phyloP scores from a whole-genome alignment of 164 flowering plant species.

The Chimonanthus praecox region DNA sequence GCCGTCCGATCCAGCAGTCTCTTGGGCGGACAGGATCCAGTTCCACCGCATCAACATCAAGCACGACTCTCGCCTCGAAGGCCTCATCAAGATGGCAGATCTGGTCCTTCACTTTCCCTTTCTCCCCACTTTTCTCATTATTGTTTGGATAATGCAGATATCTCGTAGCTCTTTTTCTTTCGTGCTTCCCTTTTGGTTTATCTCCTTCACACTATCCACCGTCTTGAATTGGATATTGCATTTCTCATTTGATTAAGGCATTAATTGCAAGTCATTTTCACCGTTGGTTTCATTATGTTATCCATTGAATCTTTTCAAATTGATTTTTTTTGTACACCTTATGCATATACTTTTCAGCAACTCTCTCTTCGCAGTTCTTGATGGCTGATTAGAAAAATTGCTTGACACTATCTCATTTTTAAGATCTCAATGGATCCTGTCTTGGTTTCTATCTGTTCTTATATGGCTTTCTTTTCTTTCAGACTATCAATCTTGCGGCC shows the following conservation, averaged over 20 bases:
- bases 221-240: too few relatives aligned
- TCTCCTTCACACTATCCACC: too few relatives aligned
- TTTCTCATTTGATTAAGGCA: neutral
- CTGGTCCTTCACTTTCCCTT: constrained; percentile 39
- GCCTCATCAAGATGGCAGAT: constrained; percentile 95
- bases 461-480: neutral
- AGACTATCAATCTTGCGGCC: constrained; percentile 82
- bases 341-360: too few relatives aligned
- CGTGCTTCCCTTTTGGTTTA: too few relatives aligned
- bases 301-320: too few relatives aligned
- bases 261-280: too few relatives aligned
- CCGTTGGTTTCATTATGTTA: too few relatives aligned
- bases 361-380: too few relatives aligned
- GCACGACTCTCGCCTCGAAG: constrained; percentile 93
- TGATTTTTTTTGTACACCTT: too few relatives aligned
- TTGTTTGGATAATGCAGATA: constrained; percentile 6
- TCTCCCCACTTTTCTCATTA: neutral
- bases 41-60: constrained; percentile 95
- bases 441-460: neutral
- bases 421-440: too few relatives aligned
- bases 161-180: constrained; percentile 4
- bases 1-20: constrained; percentile 8
- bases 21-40: constrained; percentile 73
- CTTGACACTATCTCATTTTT: too few relatives aligned
- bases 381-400: too few relatives aligned